Evolutionary conservation across 2,329 filamentous ascomycete genomes (phyloP).

Genomic region (Trichophyton benhamiae): DNA sequence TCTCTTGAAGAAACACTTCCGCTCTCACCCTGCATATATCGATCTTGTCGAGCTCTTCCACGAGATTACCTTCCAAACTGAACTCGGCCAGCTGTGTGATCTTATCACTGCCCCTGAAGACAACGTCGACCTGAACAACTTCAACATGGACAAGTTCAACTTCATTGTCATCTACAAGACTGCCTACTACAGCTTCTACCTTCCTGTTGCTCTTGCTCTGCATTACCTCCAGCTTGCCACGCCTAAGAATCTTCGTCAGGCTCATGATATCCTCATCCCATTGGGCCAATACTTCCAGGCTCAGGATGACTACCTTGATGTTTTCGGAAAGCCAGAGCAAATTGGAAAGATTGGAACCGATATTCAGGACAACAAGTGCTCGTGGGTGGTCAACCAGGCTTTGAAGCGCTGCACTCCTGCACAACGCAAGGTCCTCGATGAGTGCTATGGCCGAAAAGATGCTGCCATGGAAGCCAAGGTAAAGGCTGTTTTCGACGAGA

Average conservation of each 20-base stretch:
- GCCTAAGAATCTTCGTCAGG: constrained; percentile 74
- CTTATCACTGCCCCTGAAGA: constrained; percentile 93
- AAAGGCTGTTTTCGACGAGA: constrained; percentile 78
- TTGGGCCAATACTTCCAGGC: constrained; percentile 99
- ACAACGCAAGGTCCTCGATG: constrained; percentile 76
- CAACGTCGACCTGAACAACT: constrained; percentile 83
- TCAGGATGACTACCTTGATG: constrained; percentile 98
- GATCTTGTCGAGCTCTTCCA: constrained; percentile 95
- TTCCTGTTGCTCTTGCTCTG: constrained; percentile 83
- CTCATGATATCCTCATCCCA: constrained; percentile 84
- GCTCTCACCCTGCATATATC: constrained; percentile 71
- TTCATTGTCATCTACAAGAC: constrained; percentile 99
- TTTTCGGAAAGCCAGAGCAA: constrained; percentile 80
- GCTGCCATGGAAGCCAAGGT: constrained; percentile 66
- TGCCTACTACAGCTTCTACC: constrained; percentile 97
- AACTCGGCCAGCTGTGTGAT: constrained; percentile 89
- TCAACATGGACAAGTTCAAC: constrained; percentile 85
- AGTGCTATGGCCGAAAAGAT: constrained; percentile 92
- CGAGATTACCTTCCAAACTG: constrained; percentile 84
- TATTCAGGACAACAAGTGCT: constrained; percentile 99
- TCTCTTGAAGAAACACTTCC: constrained; percentile 89
- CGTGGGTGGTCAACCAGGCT: constrained; percentile 94
- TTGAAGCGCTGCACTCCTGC: constrained; percentile 66
- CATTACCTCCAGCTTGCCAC: constrained; percentile 76
- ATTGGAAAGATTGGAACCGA: constrained; percentile 99